Base-by-base conservation (phyloP, 2,329 filamentous ascomycete species). In the Leptographium wingfieldii region DNA sequence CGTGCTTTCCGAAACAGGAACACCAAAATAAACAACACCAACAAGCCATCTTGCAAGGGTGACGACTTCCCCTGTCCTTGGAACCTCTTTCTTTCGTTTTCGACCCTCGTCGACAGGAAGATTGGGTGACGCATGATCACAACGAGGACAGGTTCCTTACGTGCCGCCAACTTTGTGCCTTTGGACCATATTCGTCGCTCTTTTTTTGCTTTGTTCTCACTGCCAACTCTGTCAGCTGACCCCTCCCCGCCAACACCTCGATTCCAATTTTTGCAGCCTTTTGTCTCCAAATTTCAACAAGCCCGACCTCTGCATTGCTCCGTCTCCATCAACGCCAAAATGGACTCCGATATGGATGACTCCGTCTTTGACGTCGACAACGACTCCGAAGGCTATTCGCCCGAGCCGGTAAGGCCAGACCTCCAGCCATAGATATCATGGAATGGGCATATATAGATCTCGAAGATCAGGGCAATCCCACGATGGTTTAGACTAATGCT, bases 301-400 rank as follows among this genome's bases (percentile, higher is more conserved):
- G 19, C 11, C 11, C 54, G 38, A 22, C 7, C 12, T 16, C 25
- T n/a, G 40, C 55, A n/a, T 38, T 31, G 52, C 35, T 38, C 29
- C 11, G 25, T 14, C 54, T 19, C n/a, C 16, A 46, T 35, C 60
- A 60, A 49, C 7, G n/a, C 40, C 60, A 59, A 49, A 6, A 83
- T 83, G 81, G 77, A 80, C 66, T 81, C 77, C 63, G 80, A 83
- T 52, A 79, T 83, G 72, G 80, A 83, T 60, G 83, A 84, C 65
- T 83, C 82, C 56, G 74, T 79, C 67, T 84, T 85, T 65, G 78
- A 81, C 61, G 70, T 60, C 71, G 70, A 77, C 62, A 76, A 75
- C 60, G 80, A 82, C 64, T 86, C 83, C 29, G 84, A 86, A 63
- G 73, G 60, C 63, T 86, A 80, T 70, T 76, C 76, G 2, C 82